A percentile compares a stretch with the other conserved stretches of the same genome.
phyloP scores from a whole-genome alignment of 768 basidiomycete genomes.

The Boletus rufocinnamomeus region DNA sequence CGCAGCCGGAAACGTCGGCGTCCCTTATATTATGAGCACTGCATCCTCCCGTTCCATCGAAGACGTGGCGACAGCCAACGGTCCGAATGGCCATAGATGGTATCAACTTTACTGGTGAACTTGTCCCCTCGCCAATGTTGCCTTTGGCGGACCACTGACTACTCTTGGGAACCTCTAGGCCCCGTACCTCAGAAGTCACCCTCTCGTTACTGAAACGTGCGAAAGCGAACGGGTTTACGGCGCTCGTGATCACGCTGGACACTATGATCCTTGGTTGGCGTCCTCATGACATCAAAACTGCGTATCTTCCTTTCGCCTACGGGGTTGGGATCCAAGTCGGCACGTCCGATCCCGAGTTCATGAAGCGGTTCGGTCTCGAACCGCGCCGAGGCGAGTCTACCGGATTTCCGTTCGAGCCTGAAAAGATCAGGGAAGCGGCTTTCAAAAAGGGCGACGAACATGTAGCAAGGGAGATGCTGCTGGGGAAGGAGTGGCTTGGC shows the following conservation, averaged over 20 bases:
- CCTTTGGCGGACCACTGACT: background rate
- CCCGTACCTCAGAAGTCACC: constrained; percentile 57
- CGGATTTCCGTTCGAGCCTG: constrained; percentile 61
- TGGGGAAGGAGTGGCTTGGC: constrained; percentile 64
- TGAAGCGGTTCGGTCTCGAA: constrained; percentile 53
- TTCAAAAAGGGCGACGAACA: constrained; percentile 50
- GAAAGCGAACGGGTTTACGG: constrained; percentile 63
- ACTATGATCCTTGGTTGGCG: constrained; percentile 75
- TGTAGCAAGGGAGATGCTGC: constrained; percentile 35
- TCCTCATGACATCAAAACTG: constrained; percentile 66
- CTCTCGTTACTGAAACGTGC: constrained; percentile 66
- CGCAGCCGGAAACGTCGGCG: constrained; percentile 59
- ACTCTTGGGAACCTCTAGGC: constrained; percentile 44
- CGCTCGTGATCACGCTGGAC: constrained; percentile 80
- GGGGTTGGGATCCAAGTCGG: constrained; percentile 70
- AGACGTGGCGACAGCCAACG: constrained; percentile 73
- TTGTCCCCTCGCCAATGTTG: background rate
- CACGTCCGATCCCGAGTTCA: constrained; percentile 76
- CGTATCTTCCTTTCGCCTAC: constrained; percentile 67
- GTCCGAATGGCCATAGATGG: constrained; percentile 63
- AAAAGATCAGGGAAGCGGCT: constrained; percentile 42
- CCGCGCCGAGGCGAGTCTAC: constrained; percentile 42
- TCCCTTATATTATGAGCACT: constrained; percentile 77
- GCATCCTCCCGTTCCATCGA: constrained; percentile 75
- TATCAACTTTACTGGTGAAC: constrained; percentile 79